Conservation (phyloP, 2,329 filamentous ascomycete species). For the Kalaharituber pfeilii region DNA sequence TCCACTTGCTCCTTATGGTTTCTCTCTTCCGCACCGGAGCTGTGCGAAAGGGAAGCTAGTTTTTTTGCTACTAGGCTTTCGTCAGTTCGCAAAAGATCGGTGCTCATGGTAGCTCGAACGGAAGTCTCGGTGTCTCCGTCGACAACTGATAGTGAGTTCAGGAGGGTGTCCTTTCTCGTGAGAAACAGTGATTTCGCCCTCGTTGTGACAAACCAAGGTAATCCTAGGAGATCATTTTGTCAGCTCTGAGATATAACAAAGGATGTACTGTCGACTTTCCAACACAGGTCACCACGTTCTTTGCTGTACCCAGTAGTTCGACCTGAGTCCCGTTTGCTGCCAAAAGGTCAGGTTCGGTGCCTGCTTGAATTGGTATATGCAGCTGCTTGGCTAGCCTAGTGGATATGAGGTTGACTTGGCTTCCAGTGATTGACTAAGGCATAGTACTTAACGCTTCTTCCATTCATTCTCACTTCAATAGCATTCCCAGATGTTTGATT, state of each 20-base stretch:
- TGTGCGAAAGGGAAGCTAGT: neutral
- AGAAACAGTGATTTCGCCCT: neutral
- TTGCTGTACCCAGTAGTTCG: too few species aligned
- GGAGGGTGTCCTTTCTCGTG: neutral
- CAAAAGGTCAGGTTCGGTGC: too few species aligned
- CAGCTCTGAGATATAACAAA: too few species aligned
- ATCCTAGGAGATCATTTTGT: neutral
- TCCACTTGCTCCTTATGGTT: too few species aligned
- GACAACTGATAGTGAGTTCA: neutral
- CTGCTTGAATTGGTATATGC: neutral
- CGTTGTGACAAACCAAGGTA: neutral
- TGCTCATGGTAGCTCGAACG: neutral
- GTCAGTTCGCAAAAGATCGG: neutral
- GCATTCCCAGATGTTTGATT: too few species aligned
- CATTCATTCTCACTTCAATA: too few species aligned
- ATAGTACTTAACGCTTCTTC: neutral
- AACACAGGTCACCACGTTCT: too few species aligned
- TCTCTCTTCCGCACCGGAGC: too few species aligned
- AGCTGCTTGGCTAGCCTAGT: neutral
- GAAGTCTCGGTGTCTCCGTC: neutral
- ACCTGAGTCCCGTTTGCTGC: too few species aligned
- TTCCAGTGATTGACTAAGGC: neutral
- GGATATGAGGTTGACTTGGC: neutral
- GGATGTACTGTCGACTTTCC: too few species aligned
- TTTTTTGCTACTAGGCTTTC: neutral